phyloP scores from a whole-genome alignment of 1,139 yeast genomes.

The Pichia sp. region DNA sequence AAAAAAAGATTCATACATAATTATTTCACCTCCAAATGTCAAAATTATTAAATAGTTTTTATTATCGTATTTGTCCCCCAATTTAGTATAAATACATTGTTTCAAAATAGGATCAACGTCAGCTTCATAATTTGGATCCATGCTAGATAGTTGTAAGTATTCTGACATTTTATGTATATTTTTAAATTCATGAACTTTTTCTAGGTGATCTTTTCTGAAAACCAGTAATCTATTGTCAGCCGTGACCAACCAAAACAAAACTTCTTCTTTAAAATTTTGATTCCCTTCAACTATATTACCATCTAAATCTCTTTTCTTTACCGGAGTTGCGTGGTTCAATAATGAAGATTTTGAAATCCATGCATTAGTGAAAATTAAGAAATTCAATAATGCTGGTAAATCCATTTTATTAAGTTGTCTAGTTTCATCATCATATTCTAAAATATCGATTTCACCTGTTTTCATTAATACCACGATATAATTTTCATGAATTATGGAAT shows the following conservation, averaged over 20 bases:
- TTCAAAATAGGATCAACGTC: constrained; percentile 70
- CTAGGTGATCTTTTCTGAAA: constrained; percentile 58
- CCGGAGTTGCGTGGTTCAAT: constrained; percentile 28
- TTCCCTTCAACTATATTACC: constrained; percentile 18
- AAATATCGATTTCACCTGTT: constrained; percentile 51
- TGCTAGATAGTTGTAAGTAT: constrained; percentile 44
- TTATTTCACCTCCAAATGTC: constrained; percentile 75
- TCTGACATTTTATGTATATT: constrained; percentile 56
- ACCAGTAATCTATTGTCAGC: constrained; percentile 70
- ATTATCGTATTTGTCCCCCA: constrained; percentile 50
- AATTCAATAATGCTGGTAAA: constrained; percentile 25
- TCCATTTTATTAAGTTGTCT: constrained; percentile 23
- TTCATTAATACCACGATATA: constrained; percentile 47
- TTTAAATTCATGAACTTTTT: constrained; percentile 58
- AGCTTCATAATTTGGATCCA: constrained; percentile 52
- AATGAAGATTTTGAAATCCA: constrained; percentile 44
- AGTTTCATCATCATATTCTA: constrained; percentile 29
- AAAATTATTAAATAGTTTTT: constrained; percentile 63
- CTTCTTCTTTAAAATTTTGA: constrained; percentile 30
- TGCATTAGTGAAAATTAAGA: constrained; percentile 60
- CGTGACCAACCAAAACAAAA: constrained; percentile 60
- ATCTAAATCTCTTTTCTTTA: constrained; percentile 21
- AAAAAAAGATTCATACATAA: constrained; percentile 54
- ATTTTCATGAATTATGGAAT: constrained; percentile 47
- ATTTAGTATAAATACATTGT: constrained; percentile 56